These are phyloP conservation scores for Lachancea sp. DNA, from an alignment of 805 yeast species.

Conservation along the genomic window DNA sequence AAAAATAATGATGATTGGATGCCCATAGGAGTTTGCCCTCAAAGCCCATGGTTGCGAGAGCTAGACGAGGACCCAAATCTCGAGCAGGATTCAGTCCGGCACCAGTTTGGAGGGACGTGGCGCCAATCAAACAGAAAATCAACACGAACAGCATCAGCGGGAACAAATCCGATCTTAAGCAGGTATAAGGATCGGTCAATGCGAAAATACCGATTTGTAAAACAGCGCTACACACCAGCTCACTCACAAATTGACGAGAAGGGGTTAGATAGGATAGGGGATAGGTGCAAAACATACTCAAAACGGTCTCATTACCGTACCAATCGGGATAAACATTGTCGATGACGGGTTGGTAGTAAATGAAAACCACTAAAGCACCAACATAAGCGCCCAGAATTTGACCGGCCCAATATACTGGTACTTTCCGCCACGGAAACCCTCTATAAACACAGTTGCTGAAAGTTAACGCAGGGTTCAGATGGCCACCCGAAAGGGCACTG, in stretches of 20 bases:
- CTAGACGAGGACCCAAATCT: slow-evolving; percentile 50
- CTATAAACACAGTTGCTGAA: slow-evolving; percentile 42
- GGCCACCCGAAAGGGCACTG: slow-evolving; percentile 48
- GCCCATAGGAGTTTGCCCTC: slow-evolving; percentile 37
- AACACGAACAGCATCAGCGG: slow-evolving; percentile 43
- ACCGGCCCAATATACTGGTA: slow-evolving; percentile 40
- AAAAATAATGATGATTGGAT: slow-evolving; percentile 39
- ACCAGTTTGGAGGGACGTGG: slow-evolving; percentile 48
- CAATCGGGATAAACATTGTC: slow-evolving; percentile 24
- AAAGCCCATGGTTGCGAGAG: slow-evolving; percentile 43
- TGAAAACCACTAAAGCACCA: slow-evolving; percentile 43
- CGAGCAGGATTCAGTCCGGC: slow-evolving; percentile 50
- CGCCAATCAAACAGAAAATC: slow-evolving; percentile 41
- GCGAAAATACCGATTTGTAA: slow-evolving; percentile 44
- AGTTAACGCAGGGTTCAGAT: slow-evolving; percentile 49
- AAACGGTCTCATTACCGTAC: slow-evolving; percentile 28
- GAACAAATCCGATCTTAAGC: slow-evolving; percentile 40
- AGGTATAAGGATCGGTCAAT: slow-evolving; percentile 45
- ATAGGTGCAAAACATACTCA: slow-evolving; percentile 43
- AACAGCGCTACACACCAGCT: slow-evolving; percentile 40
- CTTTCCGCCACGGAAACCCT: slow-evolving; percentile 46
- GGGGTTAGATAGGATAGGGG: slow-evolving; percentile 38
- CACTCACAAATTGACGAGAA: slow-evolving; percentile 43
- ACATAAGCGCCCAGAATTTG: slow-evolving; percentile 45
- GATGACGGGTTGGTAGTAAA: slow-evolving; percentile 38